Conservation (phyloP, 2,329 filamentous ascomycete genomes). For the Ceratocystis diversiconidia region DNA sequence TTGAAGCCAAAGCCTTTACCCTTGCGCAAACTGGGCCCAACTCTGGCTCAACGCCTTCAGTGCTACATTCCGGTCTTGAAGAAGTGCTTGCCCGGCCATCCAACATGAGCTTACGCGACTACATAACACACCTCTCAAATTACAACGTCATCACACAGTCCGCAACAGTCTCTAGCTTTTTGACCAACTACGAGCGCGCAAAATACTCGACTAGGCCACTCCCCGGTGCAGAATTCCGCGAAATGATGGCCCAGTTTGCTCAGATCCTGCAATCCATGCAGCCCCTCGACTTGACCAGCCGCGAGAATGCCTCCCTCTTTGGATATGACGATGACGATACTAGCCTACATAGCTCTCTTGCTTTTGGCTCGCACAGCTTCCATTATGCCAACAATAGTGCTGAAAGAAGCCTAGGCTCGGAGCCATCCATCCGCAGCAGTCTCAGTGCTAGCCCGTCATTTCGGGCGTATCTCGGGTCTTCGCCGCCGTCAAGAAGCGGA, state of each 20-base stretch:
- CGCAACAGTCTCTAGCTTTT: conserved; percentile 38
- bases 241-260: conserved; percentile 73
- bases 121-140: conserved; percentile 55
- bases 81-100: conserved; percentile 45
- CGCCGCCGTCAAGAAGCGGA: background rate
- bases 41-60: background rate
- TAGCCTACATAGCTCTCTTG: conserved; percentile 9
- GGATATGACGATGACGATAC: conserved; percentile 7
- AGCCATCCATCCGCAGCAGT: conserved; percentile 9
- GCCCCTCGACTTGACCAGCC: conserved; percentile 38
- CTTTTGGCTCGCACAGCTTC: conserved; percentile 4
- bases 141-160: conserved; percentile 42
- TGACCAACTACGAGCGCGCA: conserved; percentile 66
- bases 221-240: conserved; percentile 55
- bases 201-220: conserved; percentile 64
- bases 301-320: background rate
- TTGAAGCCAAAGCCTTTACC: conserved; percentile 86
- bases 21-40: conserved; percentile 43
- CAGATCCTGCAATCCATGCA: conserved; percentile 65
- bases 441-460: background rate
- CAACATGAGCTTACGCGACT: conserved; percentile 64
- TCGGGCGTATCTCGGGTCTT: background rate
- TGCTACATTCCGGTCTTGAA: conserved; percentile 44
- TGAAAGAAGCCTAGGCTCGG: background rate
- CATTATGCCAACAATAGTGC: conserved; percentile 10